Conservation (phyloP, 2,329 filamentous ascomycete species). For the Paecilomyces variotii region DNA sequence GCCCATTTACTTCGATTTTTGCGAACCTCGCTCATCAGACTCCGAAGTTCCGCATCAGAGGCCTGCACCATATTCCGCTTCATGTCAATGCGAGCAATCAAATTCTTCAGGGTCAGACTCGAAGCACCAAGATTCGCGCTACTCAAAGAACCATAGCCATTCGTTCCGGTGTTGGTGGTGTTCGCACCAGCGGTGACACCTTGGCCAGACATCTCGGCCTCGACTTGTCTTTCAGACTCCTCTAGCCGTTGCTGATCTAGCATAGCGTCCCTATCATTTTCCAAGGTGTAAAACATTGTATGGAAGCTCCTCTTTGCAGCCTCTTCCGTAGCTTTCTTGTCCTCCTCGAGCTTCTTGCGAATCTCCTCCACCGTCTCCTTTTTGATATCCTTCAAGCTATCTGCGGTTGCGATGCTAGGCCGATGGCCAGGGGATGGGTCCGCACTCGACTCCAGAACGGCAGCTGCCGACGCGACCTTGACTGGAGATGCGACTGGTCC, state of each 20-base stretch:
- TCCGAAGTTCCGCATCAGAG: conserved; percentile 84
- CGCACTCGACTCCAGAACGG: conserved; percentile 48
- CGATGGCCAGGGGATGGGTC: conserved; percentile 63
- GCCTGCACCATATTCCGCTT: conserved; percentile 85
- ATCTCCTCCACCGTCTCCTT: conserved; percentile 73
- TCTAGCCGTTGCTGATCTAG: conserved; percentile 94
- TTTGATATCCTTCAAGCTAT: conserved; percentile 48
- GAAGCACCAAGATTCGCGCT: conserved; percentile 93
- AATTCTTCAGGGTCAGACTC: conserved; percentile 89
- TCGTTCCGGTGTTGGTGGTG: conserved; percentile 44
- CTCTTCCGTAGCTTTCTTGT: conserved; percentile 83
- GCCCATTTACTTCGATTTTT: conserved; percentile 99
- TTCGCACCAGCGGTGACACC: conserved; percentile 46
- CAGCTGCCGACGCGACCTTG: conserved; percentile 43
- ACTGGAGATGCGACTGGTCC: conserved; percentile 37
- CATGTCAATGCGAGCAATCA: conserved; percentile 90
- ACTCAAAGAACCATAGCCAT: conserved; percentile 80
- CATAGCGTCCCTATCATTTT: conserved; percentile 94
- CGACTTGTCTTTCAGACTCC: conserved; percentile 90
- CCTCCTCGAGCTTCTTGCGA: conserved; percentile 86
- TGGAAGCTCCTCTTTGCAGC: conserved; percentile 85
- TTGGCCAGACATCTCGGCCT: conserved; percentile 79
- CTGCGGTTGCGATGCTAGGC: conserved; percentile 56
- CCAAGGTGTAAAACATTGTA: conserved; percentile 87
- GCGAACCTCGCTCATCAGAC: conserved; percentile 90